phyloP scores from a whole-genome alignment of 1,139 yeast genomes.

The Saccharomyces hybrid region DNA sequence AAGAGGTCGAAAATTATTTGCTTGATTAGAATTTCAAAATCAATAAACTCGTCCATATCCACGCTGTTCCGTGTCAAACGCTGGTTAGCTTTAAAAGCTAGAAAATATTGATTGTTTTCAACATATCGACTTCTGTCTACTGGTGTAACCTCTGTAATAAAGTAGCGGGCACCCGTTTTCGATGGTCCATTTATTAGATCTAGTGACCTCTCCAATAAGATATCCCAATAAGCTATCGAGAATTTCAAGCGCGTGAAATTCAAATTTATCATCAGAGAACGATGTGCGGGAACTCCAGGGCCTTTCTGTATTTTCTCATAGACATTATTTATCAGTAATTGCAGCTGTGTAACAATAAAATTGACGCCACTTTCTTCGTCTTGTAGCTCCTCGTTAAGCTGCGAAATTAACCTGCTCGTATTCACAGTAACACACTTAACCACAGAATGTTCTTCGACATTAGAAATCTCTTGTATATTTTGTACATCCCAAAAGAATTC shows the following conservation, averaged over 20 bases:
- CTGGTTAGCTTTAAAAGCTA: not conserved
- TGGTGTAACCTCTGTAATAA: slow-evolving; percentile 7
- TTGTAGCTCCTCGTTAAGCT: not conserved
- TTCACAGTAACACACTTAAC: not conserved
- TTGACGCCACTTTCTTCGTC: not conserved
- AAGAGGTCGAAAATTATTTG: slow-evolving; percentile 7
- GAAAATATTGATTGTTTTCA: slow-evolving; percentile 4
- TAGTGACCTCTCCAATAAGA: slow-evolving; percentile 1
- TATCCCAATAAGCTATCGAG: slow-evolving; percentile 14
- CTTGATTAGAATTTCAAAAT: slow-evolving; percentile 11
- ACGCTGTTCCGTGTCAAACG: not conserved
- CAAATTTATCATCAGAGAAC: slow-evolving; percentile 4
- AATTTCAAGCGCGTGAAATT: slow-evolving; percentile 7
- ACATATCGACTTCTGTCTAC: slow-evolving; percentile 9
- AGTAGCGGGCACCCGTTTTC: not conserved
- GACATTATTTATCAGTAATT: not conserved
- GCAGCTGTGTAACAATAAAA: not conserved
- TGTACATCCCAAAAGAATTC: not conserved
- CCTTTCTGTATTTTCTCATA: not conserved
- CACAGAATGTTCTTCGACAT: not conserved
- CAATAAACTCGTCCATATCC: slow-evolving; percentile 2
- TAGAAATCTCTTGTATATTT: not conserved
- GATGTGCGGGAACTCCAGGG: not conserved
- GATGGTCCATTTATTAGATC: not conserved
- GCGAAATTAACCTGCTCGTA: not conserved